Percentiles rank a stretch among this genome's conserved stretches.
These are phyloP conservation scores for Prunus fruticosa DNA, from an alignment of 306 rosid species.

Conservation along the genomic window DNA sequence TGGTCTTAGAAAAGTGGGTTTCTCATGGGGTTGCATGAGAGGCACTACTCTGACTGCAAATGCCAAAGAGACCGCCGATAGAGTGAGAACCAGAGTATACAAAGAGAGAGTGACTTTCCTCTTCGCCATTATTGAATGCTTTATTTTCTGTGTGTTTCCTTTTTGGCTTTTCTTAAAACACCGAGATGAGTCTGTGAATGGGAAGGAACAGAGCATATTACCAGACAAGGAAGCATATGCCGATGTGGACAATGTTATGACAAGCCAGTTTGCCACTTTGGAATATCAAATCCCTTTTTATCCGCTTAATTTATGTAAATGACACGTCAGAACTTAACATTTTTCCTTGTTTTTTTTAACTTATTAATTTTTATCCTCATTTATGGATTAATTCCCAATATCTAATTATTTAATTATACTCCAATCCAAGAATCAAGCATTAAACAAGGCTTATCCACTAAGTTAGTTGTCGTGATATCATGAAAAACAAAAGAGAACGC, in stretches of 20 bases:
- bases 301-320: not conserved
- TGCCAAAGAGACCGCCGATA: constrained; percentile 30
- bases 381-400: not conserved
- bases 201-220: not conserved
- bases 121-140: constrained; percentile 42
- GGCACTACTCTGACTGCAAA: constrained; percentile 38
- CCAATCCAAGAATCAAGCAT: not conserved
- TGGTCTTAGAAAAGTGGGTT: constrained; percentile 45
- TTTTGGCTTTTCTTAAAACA: not conserved
- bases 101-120: constrained; percentile 24
- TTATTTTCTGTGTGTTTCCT: not conserved
- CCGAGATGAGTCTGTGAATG: not conserved
- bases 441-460: not conserved
- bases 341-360: no score
- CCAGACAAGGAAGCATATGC: not conserved
- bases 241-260: not conserved
- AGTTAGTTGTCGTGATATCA: not conserved
- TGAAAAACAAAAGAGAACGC: no score
- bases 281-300: not conserved
- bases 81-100: constrained; percentile 22
- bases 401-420: not conserved
- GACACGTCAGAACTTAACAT: not conserved
- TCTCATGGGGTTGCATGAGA: constrained; percentile 46
- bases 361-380: not conserved
- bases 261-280: not conserved